Evolutionary conservation across 192 early-diverging fungal genomes (phyloP).

Genomic region (Podila clonocystis): DNA sequence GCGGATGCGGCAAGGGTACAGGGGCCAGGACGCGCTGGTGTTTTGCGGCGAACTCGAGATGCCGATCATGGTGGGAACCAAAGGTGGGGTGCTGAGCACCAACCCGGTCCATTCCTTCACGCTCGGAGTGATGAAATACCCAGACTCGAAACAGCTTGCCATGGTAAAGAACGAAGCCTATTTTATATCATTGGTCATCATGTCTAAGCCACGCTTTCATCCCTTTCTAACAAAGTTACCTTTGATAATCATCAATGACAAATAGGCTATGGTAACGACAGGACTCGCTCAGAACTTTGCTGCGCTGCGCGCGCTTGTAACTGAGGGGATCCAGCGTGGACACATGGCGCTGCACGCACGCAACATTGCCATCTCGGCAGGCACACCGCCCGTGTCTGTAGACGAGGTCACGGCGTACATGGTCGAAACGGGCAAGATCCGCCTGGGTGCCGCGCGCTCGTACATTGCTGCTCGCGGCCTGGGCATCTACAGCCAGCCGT

Average conservation of each 20-base stretch:
- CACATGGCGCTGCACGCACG: conserved; percentile 72
- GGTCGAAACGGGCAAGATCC: conserved; percentile 73
- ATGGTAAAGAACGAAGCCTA: conserved; percentile 38
- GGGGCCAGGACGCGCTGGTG: conserved; percentile 46
- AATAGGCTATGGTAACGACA: conserved; percentile 68
- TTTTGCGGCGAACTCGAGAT: conserved; percentile 76
- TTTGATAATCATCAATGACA: conserved; percentile 1
- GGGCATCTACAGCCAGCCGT: conserved; percentile 29
- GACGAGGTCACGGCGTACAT: conserved; percentile 73
- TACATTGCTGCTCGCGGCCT: conserved; percentile 65
- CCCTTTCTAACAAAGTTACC: not conserved
- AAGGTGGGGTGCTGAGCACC: conserved; percentile 78
- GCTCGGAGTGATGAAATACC: conserved; percentile 71
- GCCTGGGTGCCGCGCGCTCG: conserved; percentile 64
- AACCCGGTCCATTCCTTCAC: conserved; percentile 76
- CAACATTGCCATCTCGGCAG: conserved; percentile 76
- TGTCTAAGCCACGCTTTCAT: not conserved
- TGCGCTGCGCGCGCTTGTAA: conserved; percentile 72
- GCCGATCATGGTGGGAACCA: conserved; percentile 78
- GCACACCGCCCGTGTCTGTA: conserved; percentile 72
- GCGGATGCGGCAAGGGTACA: conserved; percentile 19
- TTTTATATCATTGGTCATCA: conserved; percentile 1
- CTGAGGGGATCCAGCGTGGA: conserved; percentile 81
- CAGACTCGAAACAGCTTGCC: conserved; percentile 69
- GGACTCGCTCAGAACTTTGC: conserved; percentile 87